Evolutionary conservation across 768 basidiomycete genomes (phyloP), one percentile per base, ranked within the genome.

Genomic region (button mushroom (Agaricus bisporus)): DNA sequence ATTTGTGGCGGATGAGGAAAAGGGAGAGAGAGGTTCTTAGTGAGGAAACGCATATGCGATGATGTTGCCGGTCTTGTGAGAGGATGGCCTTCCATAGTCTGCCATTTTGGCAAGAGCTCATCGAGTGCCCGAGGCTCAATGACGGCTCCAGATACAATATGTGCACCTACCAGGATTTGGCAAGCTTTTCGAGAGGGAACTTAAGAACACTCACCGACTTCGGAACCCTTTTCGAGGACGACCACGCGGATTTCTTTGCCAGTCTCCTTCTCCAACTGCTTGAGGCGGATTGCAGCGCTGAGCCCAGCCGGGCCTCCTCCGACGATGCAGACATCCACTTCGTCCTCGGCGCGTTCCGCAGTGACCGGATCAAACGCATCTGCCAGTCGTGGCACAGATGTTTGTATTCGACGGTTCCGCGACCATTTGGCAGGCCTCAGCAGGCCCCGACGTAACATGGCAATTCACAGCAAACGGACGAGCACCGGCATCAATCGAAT

Each of bases 1-100:
- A 99, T 99, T 68, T 98, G 95, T 0, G 95, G 95, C 3, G 97
- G 95, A 64, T 98, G 95, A 0, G 93, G 97, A 44, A 98, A 82
- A 11, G 91, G 92, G 56, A 94, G 70, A 10, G 88, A 79, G 50
- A 65, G 64, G 14, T 74, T 81, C 17, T 74, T 56, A 10, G 95
- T 94, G 58, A 99, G 76, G 64, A 83, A 91, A 41, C 89, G 82
- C 95, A 99, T 98, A 10, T 74, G 69, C 20, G 86, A 88, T 25
- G 81, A 83, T 0, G 80, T 84, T 0, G 93, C 91, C 0, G 83
- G 82, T 62, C 89, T 89, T 20, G 78, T 85, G 17, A 98, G 75
- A 1, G 95, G 95, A 50, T 95, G 88, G 46, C 80, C 71, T 7
- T 77, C 71, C 41, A 62, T 58, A 8, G 77, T 73, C 8, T 77